phyloP scores from a whole-genome alignment of 495 filamentous ascomycete genomes.

The Tuber borchii region DNA sequence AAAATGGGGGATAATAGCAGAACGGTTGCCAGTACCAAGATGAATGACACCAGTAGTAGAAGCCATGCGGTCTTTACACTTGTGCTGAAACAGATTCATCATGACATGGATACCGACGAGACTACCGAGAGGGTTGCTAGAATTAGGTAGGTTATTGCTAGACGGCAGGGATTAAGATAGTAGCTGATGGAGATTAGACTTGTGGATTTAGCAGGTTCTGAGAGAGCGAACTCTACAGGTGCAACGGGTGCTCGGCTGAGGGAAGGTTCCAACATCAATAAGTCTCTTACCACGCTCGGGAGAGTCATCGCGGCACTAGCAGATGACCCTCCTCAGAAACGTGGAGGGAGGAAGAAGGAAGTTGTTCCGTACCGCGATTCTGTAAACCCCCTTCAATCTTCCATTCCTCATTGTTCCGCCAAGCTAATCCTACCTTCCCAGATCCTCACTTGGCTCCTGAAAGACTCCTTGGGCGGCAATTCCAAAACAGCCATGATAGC shows the following conservation, averaged over 20 bases:
- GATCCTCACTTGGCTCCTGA: slow-evolving; percentile 95
- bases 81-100: slow-evolving; percentile 91
- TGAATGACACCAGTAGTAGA: slow-evolving; percentile 95
- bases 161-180: neutral
- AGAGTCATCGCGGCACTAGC: slow-evolving; percentile 95
- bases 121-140: slow-evolving; percentile 89
- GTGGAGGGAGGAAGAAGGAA: slow-evolving; percentile 53
- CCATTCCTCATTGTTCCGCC: neutral
- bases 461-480: slow-evolving; percentile 91
- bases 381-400: slow-evolving; percentile 10
- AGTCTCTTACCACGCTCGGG: slow-evolving; percentile 90
- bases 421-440: slow-evolving; percentile 10
- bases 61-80: slow-evolving; percentile 98
- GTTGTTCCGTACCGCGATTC: slow-evolving; percentile 91
- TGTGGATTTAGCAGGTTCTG: slow-evolving; percentile 90
- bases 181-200: slow-evolving; percentile 44
- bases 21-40: slow-evolving; percentile 93
- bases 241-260: slow-evolving; percentile 83
- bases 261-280: slow-evolving; percentile 97
- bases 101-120: slow-evolving; percentile 87
- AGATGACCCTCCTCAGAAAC: slow-evolving; percentile 50
- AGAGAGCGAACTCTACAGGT: slow-evolving; percentile 91
- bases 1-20: slow-evolving; percentile 78
- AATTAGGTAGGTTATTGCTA: slow-evolving; percentile 55
- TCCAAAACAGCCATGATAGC: slow-evolving; percentile 98